Evolutionary conservation across 225 moss, liverwort and hornwort species (phyloP), one percentile per base, ranked within the genome.

Genomic region (Straminergon stramineum): DNA sequence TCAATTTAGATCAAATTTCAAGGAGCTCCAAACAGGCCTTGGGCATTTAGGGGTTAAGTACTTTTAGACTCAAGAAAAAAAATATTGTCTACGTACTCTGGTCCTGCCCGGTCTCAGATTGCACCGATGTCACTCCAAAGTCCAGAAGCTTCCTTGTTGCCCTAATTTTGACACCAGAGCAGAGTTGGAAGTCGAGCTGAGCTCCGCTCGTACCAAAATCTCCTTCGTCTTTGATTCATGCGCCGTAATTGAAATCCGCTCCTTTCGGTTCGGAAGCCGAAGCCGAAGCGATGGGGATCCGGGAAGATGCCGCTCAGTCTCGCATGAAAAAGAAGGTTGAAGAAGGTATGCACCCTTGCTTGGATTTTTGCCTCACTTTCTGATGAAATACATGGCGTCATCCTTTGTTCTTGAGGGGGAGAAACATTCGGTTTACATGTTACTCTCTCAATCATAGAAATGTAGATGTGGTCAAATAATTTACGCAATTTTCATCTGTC

Each of bases 251-350:
- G 37, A n/a, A 74, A 76, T 75, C 31, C 35, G 11, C 23, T 58
- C 30, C 35, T 57, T 51, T 17, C 10, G 32, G 17, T 75, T 28
- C 75, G 27, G 19, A 53, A 60, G 66, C 73, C 52, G 23, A 41
- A 69, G 85, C 34, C 52, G 23, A 41, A 69, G 85, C 34, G 60
- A 96, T 97, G 98, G 97, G 94, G 84, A 93, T 96, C 24, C 92
- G 94, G 92, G 95, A 95, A 69, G 95, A 96, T 64, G 91, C 91
- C 39, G 91, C 94, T 10, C 89, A 94, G 83, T 95, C 94, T 85
- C 96, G 99, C 68, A 93, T 97, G 96, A 94, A 97, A 86, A 97
- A 97, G 90, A 99, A 99, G 91, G 95, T 96, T 79, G 99, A 97
- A 94, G 99, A 99, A 96, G 97, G 97, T 97, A 88, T 27, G 83